Percentiles rank a stretch among this genome's conserved stretches.
Conservation (phyloP, 345 rosid genomes). For the Psidium friedrichsthalianum region DNA sequence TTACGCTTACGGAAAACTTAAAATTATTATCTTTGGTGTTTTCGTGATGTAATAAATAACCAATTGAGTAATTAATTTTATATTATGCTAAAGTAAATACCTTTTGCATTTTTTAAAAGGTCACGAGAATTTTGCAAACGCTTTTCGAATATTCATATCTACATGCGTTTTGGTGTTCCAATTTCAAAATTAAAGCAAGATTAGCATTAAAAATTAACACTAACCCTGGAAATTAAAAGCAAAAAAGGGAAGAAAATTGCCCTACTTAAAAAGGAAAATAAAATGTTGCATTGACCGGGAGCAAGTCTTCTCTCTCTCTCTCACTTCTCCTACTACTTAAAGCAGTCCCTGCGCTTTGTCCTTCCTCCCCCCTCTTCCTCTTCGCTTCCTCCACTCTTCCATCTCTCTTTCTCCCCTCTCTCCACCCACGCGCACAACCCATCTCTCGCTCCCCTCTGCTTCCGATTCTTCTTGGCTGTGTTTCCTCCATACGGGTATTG, state of each 20-base stretch:
- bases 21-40: accelerated
- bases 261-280: neutral
- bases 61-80: neutral
- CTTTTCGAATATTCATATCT: neutral
- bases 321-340: neutral
- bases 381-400: neutral
- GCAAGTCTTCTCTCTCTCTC: neutral
- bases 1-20: neutral
- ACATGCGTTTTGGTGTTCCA: accelerated
- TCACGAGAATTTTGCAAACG: accelerated
- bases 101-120: neutral
- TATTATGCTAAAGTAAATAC: accelerated
- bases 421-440: neutral
- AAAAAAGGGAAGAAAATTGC: neutral
- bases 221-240: too few species aligned
- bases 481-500: neutral
- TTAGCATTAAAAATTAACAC: too few species aligned
- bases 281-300: neutral
- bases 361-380: neutral
- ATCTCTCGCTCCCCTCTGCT: neutral
- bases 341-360: neutral
- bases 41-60: neutral
- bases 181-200: neutral
- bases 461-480: neutral
- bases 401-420: neutral